Base-by-base conservation (phyloP, 164 flowering plant genomes). In the Taxillus chinensis region DNA sequence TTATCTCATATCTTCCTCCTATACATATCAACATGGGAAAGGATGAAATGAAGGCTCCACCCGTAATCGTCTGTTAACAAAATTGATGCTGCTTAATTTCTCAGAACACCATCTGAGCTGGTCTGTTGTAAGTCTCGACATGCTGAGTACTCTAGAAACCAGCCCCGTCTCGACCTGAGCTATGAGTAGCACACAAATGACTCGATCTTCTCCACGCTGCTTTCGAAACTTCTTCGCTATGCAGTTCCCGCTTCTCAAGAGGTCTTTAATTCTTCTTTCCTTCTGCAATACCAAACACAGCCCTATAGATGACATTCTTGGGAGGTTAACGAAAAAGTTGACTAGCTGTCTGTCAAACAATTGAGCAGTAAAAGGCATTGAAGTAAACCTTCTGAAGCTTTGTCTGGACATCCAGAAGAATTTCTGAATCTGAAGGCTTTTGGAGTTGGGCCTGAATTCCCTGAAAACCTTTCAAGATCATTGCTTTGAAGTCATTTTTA, bases 31-130 rank as follows among this genome's bases (percentile, higher is more conserved):
- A 73, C 88, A 86, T 27, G 96, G 98, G 66, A 92, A 87, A 0
- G 82, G 80, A 67, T 75, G 72, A 80, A 87, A 84, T 6, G 95
- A 85, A 8, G 85, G 75, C 59, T 89, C 95, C 15, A 84, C 27
- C 40, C 68, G 66, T 61, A 85, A 49, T 60, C 77, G 82, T 61
- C 82, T 74, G 45, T 68, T 66, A 38, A 59, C 63, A 55, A 88
- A 65, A 42, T 55, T 77, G 8, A 86, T 77, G 49, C 74, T 79
- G 57, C 70, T 68, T 52, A 92, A 52, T 62, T 90, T 90, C 39
- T 64, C 78, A 14, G 69, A 76, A 54, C 98, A 90, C 98, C 98
- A 92, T 2, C 73, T 50, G 4, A 90, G 72, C 58, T 90, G 92
- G 57, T 86, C 90, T 12, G 62, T 77, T 5, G 77, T 85, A 63